These are phyloP conservation scores for Penicillium chermesinum DNA, from an alignment of 495 filamentous ascomycete genomes.

Conservation along the genomic window DNA sequence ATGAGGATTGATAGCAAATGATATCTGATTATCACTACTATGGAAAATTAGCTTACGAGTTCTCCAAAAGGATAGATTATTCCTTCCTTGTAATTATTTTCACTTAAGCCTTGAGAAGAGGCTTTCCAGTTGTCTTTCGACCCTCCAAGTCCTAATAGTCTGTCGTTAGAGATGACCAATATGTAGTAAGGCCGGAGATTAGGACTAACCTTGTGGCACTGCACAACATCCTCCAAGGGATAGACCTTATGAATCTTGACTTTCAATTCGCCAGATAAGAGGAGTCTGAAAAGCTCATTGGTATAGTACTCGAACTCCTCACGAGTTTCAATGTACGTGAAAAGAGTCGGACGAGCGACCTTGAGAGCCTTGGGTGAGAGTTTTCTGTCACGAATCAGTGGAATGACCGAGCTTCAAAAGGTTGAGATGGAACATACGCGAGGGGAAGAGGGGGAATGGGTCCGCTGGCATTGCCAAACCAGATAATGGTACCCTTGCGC, in stretches of 20 bases:
- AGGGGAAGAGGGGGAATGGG: constrained; percentile 72
- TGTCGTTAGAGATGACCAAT: constrained; percentile 3
- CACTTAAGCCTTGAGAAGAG: constrained; percentile 34
- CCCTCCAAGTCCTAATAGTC: constrained; percentile 65
- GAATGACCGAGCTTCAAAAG: not conserved
- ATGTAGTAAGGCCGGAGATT: not conserved
- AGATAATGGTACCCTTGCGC: constrained; percentile 77
- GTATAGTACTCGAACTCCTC: constrained; percentile 73
- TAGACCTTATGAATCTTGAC: constrained; percentile 77
- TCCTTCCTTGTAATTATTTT: not conserved
- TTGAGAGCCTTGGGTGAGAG: constrained; percentile 77
- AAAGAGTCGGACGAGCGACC: constrained; percentile 68
- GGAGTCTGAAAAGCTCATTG: constrained; percentile 67
- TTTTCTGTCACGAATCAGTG: constrained; percentile 20
- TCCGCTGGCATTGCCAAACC: constrained; percentile 87
- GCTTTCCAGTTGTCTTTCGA: constrained; percentile 78
- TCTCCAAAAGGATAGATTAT: not conserved
- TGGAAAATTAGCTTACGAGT: not conserved
- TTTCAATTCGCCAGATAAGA: constrained; percentile 63
- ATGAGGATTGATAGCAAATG: too few species aligned
- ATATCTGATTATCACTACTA: too few species aligned
- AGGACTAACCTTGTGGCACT: constrained; percentile 58
- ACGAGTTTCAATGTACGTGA: constrained; percentile 66
- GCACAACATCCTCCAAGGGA: constrained; percentile 66
- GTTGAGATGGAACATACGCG: constrained; percentile 41